Base-by-base conservation (phyloP, 371 early-diverging fungal species). In the Mortierella sp. region DNA sequence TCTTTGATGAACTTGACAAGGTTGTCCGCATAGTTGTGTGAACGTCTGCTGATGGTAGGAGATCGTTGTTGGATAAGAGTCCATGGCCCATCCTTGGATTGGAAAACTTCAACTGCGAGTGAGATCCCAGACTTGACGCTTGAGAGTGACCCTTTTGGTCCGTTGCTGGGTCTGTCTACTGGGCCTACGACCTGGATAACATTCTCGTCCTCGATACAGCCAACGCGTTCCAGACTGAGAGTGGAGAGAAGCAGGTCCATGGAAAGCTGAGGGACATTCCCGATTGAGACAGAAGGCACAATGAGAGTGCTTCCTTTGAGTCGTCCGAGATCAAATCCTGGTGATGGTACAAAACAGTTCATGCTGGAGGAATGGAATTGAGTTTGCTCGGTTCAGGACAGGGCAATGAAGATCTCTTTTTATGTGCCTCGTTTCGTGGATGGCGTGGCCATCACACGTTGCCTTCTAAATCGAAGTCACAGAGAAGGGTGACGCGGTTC, bases 191-290 rank as follows among this genome's bases (percentile, higher is more conserved):
- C 82, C 4, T 92, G 90, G 53, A 89, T 77, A 4, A 93, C 82
- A 4, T 84, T 80, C 21, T 84, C 77, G 50, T 85, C 84, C 61
- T 91, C 88, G 37, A 93, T 67, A 50, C 85, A 86, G 9, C 94
- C 94, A 44, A 92, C 83, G 7, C 92, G 87, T 48, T 86, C 75
- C 7, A 92, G 75, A n/a, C 80, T 56, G 12, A 92, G 79, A 1
- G 93, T 92, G 57, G 89, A 86, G 53, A 93, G 86, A 0, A 93
- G 67, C 45, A 94, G 83, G 84, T 94, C 94, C 23, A 87, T 82
- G 0, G 89, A 79, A 28, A 93, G 80, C 74, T 94, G 94, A 48
- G 94, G 93, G 26, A 93, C 92, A 70, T 93, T 93, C 57, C 93
- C 94, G 52, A 93, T 90, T 7, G 94, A 93, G 12, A 94, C 92